Conservation (phyloP, 305 asterid species). For the Fraxinus baroniana region DNA sequence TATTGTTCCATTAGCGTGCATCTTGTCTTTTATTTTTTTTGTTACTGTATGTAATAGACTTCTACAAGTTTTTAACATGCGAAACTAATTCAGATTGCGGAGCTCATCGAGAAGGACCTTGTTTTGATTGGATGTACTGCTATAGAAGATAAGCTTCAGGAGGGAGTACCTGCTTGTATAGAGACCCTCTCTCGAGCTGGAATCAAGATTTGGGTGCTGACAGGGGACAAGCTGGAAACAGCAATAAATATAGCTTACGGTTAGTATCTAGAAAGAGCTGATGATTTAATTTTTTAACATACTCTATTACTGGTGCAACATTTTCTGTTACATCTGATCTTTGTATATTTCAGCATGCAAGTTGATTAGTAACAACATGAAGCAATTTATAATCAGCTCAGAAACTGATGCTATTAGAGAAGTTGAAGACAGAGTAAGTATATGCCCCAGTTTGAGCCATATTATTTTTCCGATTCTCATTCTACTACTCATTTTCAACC, state of each 20-base stretch:
- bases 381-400: conserved; percentile 88
- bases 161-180: conserved; percentile 94
- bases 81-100: conserved; percentile 68
- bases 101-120: conserved; percentile 85
- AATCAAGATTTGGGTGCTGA: conserved; percentile 97
- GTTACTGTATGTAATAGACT: conserved; percentile 4
- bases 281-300: conserved; percentile 18
- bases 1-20: neutral
- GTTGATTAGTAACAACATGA: conserved; percentile 87
- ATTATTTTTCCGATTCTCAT: no score
- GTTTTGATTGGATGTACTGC: conserved; percentile 97
- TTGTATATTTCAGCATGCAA: conserved; percentile 76
- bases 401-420: conserved; percentile 96
- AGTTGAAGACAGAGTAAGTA: conserved; percentile 80
- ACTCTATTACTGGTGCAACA: conserved; percentile 17
- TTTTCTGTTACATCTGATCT: conserved; percentile 23
- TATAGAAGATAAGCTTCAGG: conserved; percentile 99
- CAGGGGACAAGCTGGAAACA: conserved; percentile 99
- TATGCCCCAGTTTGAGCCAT: no score
- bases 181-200: conserved; percentile 99
- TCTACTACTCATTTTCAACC: no score
- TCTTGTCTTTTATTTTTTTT: conserved; percentile 18
- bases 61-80: conserved; percentile 12
- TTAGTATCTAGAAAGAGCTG: conserved; percentile 27
- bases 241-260: conserved; percentile 99